Percentiles rank a stretch among this genome's conserved stretches.
Conservation (phyloP, 768 basidiomycete genomes). For the Cubamyces lactineus region DNA sequence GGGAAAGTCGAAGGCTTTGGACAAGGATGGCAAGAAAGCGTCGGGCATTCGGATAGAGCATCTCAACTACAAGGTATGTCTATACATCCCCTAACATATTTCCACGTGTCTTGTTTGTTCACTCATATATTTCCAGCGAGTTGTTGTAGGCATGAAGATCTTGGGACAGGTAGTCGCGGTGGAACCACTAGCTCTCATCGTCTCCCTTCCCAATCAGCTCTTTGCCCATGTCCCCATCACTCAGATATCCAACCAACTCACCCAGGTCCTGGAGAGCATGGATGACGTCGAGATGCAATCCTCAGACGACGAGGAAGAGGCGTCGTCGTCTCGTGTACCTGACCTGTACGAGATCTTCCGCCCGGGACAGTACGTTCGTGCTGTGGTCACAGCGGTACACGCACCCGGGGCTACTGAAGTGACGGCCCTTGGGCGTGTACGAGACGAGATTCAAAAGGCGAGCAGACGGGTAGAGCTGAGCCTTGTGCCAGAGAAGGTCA, state of each 20-base stretch:
- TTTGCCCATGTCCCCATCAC: conserved; percentile 94
- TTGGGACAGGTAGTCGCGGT: conserved; percentile 86
- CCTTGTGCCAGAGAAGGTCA: conserved; percentile 82
- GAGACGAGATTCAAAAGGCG: conserved; percentile 67
- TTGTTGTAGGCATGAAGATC: conserved; percentile 82
- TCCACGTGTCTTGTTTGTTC: not conserved
- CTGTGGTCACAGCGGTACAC: conserved; percentile 72
- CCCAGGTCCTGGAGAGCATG: conserved; percentile 65
- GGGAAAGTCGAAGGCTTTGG: conserved; percentile 30
- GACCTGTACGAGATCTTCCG: conserved; percentile 76
- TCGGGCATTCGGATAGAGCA: conserved; percentile 81
- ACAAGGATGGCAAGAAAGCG: conserved; percentile 47
- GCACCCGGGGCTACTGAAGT: conserved; percentile 64
- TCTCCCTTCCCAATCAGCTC: conserved; percentile 96
- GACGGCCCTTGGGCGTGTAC: conserved; percentile 58
- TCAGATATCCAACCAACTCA: conserved; percentile 82
- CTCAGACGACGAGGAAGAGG: conserved; percentile 52
- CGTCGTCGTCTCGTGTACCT: conserved; percentile 48
- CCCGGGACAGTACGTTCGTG: conserved; percentile 86
- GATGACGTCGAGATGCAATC: conserved; percentile 51
- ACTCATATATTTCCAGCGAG: conserved; percentile 51
- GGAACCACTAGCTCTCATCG: conserved; percentile 84
- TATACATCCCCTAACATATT: not conserved
- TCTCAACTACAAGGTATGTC: conserved; percentile 85
- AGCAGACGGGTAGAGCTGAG: conserved; percentile 85